Evolutionary conservation across 345 rosid genomes (phyloP), one percentile per base, ranked within the genome.

Genomic region (Pseudoturritis turrita): DNA sequence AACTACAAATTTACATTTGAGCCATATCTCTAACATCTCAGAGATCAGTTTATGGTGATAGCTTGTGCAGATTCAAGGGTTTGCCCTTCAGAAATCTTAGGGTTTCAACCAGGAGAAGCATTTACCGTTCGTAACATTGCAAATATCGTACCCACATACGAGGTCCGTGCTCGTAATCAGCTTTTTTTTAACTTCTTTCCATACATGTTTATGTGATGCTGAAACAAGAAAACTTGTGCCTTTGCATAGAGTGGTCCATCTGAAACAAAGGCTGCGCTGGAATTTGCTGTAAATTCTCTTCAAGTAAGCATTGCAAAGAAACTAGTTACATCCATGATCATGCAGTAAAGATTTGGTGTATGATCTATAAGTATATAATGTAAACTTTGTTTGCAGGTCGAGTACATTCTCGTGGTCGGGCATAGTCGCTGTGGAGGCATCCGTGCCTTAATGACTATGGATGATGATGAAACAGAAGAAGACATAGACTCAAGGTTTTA

Each of bases 371-470:
- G 55, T 29, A 31, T n/a, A n/a, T n/a, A 4, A 11, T 63, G 36
- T 60, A n/a, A 60, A 28, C 3, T 36, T 14, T 36, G 36, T 72
- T 76, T 57, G 71, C 89, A 92, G 98, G 94, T 92, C 51, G 87
- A 84, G 74, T 88, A 92, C 80, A 82, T 92, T 70, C 81, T 92
- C 39, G 86, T 92, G 22, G 63, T 83, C 71, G 98, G 98, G 55
- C 98, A 92, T 79, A 92, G 98, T 77, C 50, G 89, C 56, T 92
- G 98, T 23, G 94, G 98, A 63, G 98, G 98, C 62, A 92, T 92
- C 68, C 92, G 80, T 12, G 98, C 98, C 18, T 87, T 92, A 45
- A 92, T 92, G 98, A 84, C 88, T 51, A 85, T 89, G 92, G 70
- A 36, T 50, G 70, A 65, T 65, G 70, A 65, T 37, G 70, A 49